Conservation (phyloP, 768 basidiomycete species). For the Psilocybe cubensis region DNA sequence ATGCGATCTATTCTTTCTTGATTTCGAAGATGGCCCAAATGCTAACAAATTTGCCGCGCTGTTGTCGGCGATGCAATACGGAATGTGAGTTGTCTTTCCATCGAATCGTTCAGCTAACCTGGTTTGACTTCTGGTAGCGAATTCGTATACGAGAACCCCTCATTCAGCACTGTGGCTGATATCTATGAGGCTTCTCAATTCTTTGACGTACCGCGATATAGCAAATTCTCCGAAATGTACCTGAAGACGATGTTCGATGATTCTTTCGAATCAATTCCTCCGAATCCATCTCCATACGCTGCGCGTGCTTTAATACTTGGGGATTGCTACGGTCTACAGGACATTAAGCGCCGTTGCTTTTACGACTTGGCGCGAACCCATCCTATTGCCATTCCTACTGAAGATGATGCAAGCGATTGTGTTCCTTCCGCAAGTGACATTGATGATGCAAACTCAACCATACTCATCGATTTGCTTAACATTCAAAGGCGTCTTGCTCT, state of each 20-base stretch:
- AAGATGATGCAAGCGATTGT: not conserved
- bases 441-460: not conserved
- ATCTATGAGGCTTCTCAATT: conserved; percentile 9
- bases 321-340: conserved; percentile 26
- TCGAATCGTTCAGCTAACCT: not conserved
- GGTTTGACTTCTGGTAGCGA: not conserved
- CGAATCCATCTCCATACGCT: conserved; percentile 22
- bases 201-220: conserved; percentile 29
- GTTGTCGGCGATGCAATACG: not conserved
- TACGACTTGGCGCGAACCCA: conserved; percentile 35
- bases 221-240: conserved; percentile 25
- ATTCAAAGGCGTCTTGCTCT: conserved; percentile 12
- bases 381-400: not conserved
- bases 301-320: conserved; percentile 35
- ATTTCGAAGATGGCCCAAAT: not conserved
- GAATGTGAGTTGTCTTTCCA: not conserved
- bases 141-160: not conserved
- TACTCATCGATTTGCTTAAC: conserved; percentile 12
- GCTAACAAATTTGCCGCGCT: conserved; percentile 4
- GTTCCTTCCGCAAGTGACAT: not conserved
- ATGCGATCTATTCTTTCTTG: conserved; percentile 8
- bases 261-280: conserved; percentile 19
- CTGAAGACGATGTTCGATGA: conserved; percentile 33
- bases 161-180: not conserved
- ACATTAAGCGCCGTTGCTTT: conserved; percentile 38